Evolutionary conservation across 78 protist genomes (phyloP), one percentile per base, ranked within the genome.

Genomic region (Dictyostelium citrinum): DNA sequence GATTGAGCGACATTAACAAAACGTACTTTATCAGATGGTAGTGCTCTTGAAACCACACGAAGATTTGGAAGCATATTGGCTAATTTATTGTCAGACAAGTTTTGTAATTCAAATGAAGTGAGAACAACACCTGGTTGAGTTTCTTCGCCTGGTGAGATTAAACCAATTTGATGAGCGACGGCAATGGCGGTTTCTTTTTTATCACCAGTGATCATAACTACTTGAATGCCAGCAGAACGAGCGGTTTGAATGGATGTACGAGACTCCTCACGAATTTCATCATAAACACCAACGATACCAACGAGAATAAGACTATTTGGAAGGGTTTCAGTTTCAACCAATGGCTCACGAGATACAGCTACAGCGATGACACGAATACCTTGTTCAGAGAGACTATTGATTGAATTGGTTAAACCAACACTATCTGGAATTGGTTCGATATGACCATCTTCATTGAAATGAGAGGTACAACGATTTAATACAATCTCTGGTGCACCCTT

Each of bases 201-300:
- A 84, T 97, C 98, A 43, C 99, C 99, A 41, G 99, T 98, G 70
- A 93, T 71, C 99, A 98, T 98, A 10, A 98, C 90, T 1, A 97
- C 97, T 55, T 76, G 90, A 61, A 98, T 84, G n/a, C 98, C 98
- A 17, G 99, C 97, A 27, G 45, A n/a, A 29, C 95, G 55, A 60
- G 97, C 97, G 0, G 33, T 41, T 41, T 51, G 90, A 39, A 98
- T 96, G 24, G 99, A 84, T 11, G 14, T 64, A 27, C 95, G 82
- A 14, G 96, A 96, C 12, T 97, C 98, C 14, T 78, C 76, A 17
- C 98, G 37, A 70, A 97, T 82, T 27, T 97, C 97, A 88, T 97
- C 98, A 24, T 96, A 71, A 5, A 95, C 90, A 79, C 96, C 96
- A n/a, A 95, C 90, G 6, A 95, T 88, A 84, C 96, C 96, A 24